Conservation (phyloP, 2,329 filamentous ascomycete species). For the Talaromyces marneffei region DNA sequence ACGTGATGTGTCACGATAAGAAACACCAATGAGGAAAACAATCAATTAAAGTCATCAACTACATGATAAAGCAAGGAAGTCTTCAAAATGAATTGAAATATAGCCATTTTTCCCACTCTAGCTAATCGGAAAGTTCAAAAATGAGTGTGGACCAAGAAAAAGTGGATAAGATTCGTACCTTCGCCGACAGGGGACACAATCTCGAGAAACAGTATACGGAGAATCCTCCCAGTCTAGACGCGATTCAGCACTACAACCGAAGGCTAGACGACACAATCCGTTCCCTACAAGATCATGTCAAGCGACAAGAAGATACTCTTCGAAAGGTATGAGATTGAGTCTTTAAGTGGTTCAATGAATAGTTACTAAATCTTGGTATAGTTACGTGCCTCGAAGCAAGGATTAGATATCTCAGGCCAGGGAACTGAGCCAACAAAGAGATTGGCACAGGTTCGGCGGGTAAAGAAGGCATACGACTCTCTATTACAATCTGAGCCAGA, state of each 20-base stretch:
- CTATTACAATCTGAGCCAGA: conserved; percentile 58
- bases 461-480: conserved; percentile 62
- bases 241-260: conserved; percentile 30
- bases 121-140: not conserved
- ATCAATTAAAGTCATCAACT: not conserved
- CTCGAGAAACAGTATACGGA: conserved; percentile 31
- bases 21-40: not conserved
- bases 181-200: conserved; percentile 30
- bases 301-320: conserved; percentile 43
- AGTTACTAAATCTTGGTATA: conserved; percentile 20
- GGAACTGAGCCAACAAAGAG: conserved; percentile 28
- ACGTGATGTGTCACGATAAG: conserved; percentile 6
- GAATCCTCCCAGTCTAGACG: conserved; percentile 21
- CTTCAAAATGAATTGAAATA: not conserved
- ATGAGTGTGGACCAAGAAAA: conserved; percentile 32
- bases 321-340: conserved; percentile 34
- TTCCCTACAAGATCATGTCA: conserved; percentile 55
- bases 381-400: conserved; percentile 29
- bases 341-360: not conserved
- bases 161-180: conserved; percentile 30
- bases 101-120: no score
- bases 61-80: not conserved
- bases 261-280: conserved; percentile 60
- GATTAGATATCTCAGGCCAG: conserved; percentile 26
- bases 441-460: conserved; percentile 43